Evolutionary conservation across 768 basidiomycete species (phyloP), one percentile per base, ranked within the genome.

Genomic region (Termitomyces sp.): DNA sequence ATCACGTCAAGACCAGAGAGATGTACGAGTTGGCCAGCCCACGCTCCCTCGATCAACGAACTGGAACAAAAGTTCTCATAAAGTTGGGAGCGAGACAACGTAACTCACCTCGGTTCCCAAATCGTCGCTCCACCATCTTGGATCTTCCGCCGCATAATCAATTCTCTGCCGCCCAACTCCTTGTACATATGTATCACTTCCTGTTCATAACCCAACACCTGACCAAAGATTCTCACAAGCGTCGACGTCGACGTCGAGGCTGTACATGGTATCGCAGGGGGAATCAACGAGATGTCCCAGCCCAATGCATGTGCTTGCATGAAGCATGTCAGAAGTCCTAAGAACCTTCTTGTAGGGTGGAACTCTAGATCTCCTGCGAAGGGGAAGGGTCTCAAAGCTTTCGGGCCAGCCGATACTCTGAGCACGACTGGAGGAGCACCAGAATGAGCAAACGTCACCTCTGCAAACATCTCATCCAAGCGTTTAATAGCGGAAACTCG

Each of bases 101-200:
- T 20, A 50, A 50, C 58, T 50, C 62, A 83, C 84, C 84, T 87
- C 3, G 85, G 80, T 64, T 84, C 82, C 80, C 80, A 82, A 48
- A 70, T 72, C 6, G 80, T 87, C 12, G 82, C 81, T 20, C 85
- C 85, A 10, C 77, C 82, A 22, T 82, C 77, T 60, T 78, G 73
- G 42, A 87, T 79, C 64, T 73, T 77, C 36, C 85, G 69, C 26
- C 85, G 72, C 85, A 88, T 86, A 24, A 85, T 65, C 22, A 88
- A 65, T 70, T 87, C 86, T 18, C 86, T 69, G 8, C 86, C 86
- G 8, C 86, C 84, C 7, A 87, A 69, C 60, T 87, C 86, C 67
- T 86, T 88, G 66, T 86, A 88, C 73, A 87, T 73, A 58, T 87
- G 84, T 10, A 86, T 66, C 3, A 77, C 78, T 60, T 86, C 85